phyloP scores from a whole-genome alignment of 768 basidiomycete genomes.

The Pulveroboletus frians region DNA sequence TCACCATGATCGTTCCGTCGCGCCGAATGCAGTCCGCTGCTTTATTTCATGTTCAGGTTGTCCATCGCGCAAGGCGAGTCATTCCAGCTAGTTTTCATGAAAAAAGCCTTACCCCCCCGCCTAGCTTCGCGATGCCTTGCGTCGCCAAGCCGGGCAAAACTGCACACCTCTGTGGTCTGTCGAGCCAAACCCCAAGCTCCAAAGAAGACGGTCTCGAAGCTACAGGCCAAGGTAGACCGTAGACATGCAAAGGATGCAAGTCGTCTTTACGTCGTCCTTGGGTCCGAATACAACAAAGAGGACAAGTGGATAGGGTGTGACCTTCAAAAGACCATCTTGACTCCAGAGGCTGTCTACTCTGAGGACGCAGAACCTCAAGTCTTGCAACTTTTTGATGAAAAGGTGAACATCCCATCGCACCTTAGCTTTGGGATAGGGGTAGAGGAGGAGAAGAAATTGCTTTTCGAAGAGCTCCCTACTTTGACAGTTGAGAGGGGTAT shows the following conservation, averaged over 20 bases:
- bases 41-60: slow-evolving; percentile 25
- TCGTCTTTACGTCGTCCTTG: slow-evolving; percentile 68
- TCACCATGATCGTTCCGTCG: slow-evolving; percentile 1
- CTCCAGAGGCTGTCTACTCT: slow-evolving; percentile 42
- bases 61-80: slow-evolving; percentile 20
- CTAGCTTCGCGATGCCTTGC: slow-evolving; percentile 37
- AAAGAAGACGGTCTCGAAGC: slow-evolving; percentile 40
- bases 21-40: not conserved
- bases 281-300: slow-evolving; percentile 60
- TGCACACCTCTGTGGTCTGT: slow-evolving; percentile 48
- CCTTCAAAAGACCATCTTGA: slow-evolving; percentile 59
- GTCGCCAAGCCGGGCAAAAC: slow-evolving; percentile 36
- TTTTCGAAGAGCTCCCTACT: slow-evolving; percentile 65
- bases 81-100: not conserved
- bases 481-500: slow-evolving; percentile 38
- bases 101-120: not conserved
- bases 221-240: slow-evolving; percentile 41
- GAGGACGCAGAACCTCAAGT: slow-evolving; percentile 20
- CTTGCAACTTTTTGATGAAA: slow-evolving; percentile 31
- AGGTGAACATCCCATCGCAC: slow-evolving; percentile 45
- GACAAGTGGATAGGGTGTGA: slow-evolving; percentile 62
- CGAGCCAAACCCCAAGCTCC: slow-evolving; percentile 34
- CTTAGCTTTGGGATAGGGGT: slow-evolving; percentile 62
- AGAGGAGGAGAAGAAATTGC: slow-evolving; percentile 45
- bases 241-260: slow-evolving; percentile 35